A percentile compares a stretch with the other conserved stretches of the same genome.
Conservation (phyloP, 306 rosid genomes). For the Cicer pinnatifidum region DNA sequence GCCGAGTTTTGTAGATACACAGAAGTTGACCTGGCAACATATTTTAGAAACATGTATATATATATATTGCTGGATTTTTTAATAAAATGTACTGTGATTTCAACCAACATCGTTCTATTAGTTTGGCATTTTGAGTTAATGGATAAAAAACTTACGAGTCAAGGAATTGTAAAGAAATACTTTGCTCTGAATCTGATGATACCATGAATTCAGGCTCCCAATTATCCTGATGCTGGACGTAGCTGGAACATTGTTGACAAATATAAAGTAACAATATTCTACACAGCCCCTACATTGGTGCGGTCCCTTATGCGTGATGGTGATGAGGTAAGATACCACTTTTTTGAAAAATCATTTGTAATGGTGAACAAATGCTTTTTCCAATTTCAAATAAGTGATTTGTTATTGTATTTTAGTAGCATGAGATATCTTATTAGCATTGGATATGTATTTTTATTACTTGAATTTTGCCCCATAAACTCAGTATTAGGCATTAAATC, state of each 20-base stretch:
- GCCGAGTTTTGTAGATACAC: conserved; percentile 22
- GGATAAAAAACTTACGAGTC: conserved; percentile 27
- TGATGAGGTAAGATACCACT: conserved; percentile 59
- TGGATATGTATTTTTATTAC: neutral
- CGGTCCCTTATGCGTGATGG: conserved; percentile 99
- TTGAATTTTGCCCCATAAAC: conserved; percentile 4
- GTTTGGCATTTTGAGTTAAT: conserved; percentile 25
- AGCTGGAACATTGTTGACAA: conserved; percentile 99
- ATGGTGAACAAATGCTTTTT: conserved; percentile 27
- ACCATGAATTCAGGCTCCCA: conserved; percentile 77
- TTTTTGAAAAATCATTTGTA: conserved; percentile 33
- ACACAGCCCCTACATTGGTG: conserved; percentile 98
- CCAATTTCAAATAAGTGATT: neutral
- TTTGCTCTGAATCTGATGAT: conserved; percentile 38
- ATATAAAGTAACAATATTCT: conserved; percentile 85
- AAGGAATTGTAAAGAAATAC: conserved; percentile 27
- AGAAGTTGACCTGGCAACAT: conserved; percentile 3
- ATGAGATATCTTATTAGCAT: conserved; percentile 6
- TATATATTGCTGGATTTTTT: neutral
- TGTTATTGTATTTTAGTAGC: conserved; percentile 6
- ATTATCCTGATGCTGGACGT: conserved; percentile 93
- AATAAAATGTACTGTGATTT: conserved; percentile 3
- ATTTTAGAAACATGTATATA: too few relatives aligned
- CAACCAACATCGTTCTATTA: conserved; percentile 18
- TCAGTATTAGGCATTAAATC: neutral